Evolutionary conservation across 805 yeast genomes (phyloP).

Genomic region (Dipodascus geniculatus): DNA sequence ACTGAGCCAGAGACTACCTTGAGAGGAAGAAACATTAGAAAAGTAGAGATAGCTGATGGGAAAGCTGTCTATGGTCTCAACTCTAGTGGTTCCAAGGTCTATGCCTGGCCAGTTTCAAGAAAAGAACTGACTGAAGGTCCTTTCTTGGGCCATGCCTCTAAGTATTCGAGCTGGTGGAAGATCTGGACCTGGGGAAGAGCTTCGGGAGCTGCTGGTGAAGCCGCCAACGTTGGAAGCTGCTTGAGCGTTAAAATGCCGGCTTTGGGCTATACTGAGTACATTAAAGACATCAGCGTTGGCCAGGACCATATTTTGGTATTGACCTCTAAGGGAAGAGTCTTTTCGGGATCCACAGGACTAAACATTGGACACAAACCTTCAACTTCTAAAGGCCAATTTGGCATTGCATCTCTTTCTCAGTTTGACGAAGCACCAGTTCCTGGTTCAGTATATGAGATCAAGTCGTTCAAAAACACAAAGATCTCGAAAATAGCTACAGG

Average conservation of each 20-base stretch:
- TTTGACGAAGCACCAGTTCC: conserved; percentile 42
- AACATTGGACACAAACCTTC: conserved; percentile 25
- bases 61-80: conserved; percentile 31
- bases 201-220: not conserved
- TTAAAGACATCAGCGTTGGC: conserved; percentile 49
- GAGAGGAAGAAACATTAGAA: conserved; percentile 34
- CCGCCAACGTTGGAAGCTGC: not conserved
- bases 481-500: conserved; percentile 64
- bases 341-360: conserved; percentile 48
- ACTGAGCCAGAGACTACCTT: conserved; percentile 26
- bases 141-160: conserved; percentile 11
- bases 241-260: conserved; percentile 7
- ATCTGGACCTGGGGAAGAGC: conserved; percentile 1
- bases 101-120: conserved; percentile 1
- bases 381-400: conserved; percentile 65
- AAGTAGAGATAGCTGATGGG: conserved; percentile 43
- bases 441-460: conserved; percentile 41
- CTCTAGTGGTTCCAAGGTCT: conserved; percentile 25
- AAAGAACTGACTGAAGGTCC: conserved; percentile 16
- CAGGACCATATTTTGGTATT: conserved; percentile 54
- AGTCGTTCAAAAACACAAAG: conserved; percentile 38
- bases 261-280: conserved; percentile 36
- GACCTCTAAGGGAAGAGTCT: conserved; percentile 48
- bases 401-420: conserved; percentile 63
- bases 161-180: conserved; percentile 8